Evolutionary conservation across 2,329 filamentous ascomycete genomes (phyloP).

Genomic region (Pyrenochaeta sp.): DNA sequence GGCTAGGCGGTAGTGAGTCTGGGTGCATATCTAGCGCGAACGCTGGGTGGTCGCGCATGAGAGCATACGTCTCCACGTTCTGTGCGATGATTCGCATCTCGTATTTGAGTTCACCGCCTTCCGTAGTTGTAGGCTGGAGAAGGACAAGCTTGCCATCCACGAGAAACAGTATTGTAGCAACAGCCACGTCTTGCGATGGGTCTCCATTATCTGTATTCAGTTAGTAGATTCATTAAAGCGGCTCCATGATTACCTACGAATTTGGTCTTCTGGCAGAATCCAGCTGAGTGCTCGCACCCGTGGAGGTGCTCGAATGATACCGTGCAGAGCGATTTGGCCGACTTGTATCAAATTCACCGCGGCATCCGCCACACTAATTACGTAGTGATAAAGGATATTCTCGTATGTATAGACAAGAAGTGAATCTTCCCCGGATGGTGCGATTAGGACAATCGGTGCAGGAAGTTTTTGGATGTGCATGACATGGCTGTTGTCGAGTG

Average conservation of each 20-base stretch:
- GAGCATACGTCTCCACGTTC: constrained; percentile 93
- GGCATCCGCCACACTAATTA: constrained; percentile 77
- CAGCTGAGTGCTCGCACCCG: constrained; percentile 93
- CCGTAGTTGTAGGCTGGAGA: constrained; percentile 84
- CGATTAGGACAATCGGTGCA: constrained; percentile 87
- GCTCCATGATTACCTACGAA: constrained; percentile 61
- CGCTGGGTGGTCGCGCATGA: constrained; percentile 84
- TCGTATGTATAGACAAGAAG: constrained; percentile 96
- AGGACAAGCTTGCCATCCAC: constrained; percentile 96
- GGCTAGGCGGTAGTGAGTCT: constrained; percentile 61
- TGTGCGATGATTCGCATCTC: constrained; percentile 97
- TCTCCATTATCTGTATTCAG: constrained; percentile 74
- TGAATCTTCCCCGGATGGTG: constrained; percentile 90
- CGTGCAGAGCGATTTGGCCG: constrained; percentile 97
- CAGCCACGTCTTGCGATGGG: constrained; percentile 92
- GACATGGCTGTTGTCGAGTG: constrained; percentile 75
- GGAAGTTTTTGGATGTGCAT: constrained; percentile 81
- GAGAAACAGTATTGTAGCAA: constrained; percentile 93
- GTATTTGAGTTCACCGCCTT: constrained; percentile 88
- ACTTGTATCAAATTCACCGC: constrained; percentile 85
- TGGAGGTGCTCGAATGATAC: constrained; percentile 91
- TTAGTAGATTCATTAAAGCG: constrained; percentile 22
- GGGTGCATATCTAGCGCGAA: constrained; percentile 55
- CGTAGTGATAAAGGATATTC: constrained; percentile 93
- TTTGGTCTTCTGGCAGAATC: constrained; percentile 90